Percentiles rank a stretch among this genome's conserved stretches.
Conservation (phyloP, 305 asterid species). For the Fraxinus floribunda region DNA sequence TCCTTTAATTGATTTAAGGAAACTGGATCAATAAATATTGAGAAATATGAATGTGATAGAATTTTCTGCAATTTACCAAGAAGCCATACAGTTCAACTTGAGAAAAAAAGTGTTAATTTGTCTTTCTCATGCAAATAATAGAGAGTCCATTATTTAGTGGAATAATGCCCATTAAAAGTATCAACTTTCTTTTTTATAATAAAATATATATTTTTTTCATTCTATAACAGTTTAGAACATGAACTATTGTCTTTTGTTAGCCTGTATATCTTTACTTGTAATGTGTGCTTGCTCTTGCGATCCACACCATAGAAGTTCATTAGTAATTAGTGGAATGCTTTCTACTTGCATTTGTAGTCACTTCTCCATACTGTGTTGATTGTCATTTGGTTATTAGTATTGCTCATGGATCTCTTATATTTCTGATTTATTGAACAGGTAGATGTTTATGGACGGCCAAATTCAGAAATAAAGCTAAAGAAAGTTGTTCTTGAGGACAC, state of each 20-base stretch:
- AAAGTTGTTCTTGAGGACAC: slow-evolving; percentile 63
- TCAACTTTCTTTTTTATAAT: not conserved
- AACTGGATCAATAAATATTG: not conserved
- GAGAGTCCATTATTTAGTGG: not conserved
- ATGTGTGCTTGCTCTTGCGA: slow-evolving; percentile 12
- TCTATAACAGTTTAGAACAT: slow-evolving; percentile 2
- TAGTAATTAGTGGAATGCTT: not conserved
- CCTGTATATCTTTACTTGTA: slow-evolving; percentile 3
- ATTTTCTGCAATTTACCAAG: not conserved
- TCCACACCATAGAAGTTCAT: not conserved
- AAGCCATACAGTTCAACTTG: not conserved
- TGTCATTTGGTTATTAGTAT: slow-evolving; percentile 15
- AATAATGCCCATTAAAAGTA: not conserved
- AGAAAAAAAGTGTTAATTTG: not conserved
- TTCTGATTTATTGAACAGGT: slow-evolving; percentile 51
- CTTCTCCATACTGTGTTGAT: slow-evolving; percentile 17
- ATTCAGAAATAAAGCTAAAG: slow-evolving; percentile 66
- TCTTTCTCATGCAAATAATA: not conserved
- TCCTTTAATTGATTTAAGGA: not conserved
- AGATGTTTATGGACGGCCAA: slow-evolving; percentile 80
- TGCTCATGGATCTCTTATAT: slow-evolving; percentile 26
- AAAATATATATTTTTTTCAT: not conserved
- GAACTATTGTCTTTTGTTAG: not conserved
- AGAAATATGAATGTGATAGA: not conserved
- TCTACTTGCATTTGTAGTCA: not conserved